These are phyloP conservation scores for Trichosporon sp. DNA, from an alignment of 1,284 basidiomycete species.

Conservation along the genomic window DNA sequence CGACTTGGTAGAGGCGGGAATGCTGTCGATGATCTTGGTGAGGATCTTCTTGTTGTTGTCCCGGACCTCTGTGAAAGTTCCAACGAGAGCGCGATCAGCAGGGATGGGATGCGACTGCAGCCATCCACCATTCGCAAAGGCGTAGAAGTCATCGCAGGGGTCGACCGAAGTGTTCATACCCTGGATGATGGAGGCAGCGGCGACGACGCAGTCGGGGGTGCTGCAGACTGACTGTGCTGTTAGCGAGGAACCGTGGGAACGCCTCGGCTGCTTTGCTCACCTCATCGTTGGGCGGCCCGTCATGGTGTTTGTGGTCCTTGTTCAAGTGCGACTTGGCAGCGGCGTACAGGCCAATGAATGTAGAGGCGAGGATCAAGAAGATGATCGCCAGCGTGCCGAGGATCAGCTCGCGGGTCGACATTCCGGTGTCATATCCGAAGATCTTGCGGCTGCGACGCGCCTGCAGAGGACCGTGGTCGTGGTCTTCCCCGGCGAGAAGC, in stretches of 20 bases:
- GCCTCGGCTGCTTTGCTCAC: slow-evolving; percentile 1
- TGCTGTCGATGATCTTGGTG: slow-evolving; percentile 45
- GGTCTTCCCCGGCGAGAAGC: slow-evolving; percentile 31
- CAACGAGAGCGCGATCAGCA: slow-evolving; percentile 66
- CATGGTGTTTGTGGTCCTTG: slow-evolving; percentile 46
- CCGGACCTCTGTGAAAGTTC: slow-evolving; percentile 47
- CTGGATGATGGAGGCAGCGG: slow-evolving; percentile 75
- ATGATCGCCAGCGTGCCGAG: slow-evolving; percentile 68
- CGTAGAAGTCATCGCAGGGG: slow-evolving; percentile 94
- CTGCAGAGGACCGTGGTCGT: slow-evolving; percentile 8
- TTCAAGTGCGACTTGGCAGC: slow-evolving; percentile 73
- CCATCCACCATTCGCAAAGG: slow-evolving; percentile 81
- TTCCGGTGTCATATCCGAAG: not conserved
- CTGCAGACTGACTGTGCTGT: slow-evolving; percentile 60
- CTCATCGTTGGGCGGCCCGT: slow-evolving; percentile 27
- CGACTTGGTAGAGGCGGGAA: slow-evolving; percentile 15
- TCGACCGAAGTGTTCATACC: slow-evolving; percentile 75
- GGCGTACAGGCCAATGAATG: slow-evolving; percentile 88
- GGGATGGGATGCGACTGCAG: slow-evolving; percentile 71
- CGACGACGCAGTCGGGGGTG: slow-evolving; percentile 71
- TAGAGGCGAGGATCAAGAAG: slow-evolving; percentile 71
- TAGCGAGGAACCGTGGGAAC: not conserved
- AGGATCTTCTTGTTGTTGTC: slow-evolving; percentile 50
- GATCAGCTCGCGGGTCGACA: slow-evolving; percentile 69
- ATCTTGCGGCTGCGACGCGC: not conserved